A percentile compares a stretch with the other conserved stretches of the same genome.
Conservation (phyloP, 179 eudicot genomes). For the Actinidia polygama region DNA sequence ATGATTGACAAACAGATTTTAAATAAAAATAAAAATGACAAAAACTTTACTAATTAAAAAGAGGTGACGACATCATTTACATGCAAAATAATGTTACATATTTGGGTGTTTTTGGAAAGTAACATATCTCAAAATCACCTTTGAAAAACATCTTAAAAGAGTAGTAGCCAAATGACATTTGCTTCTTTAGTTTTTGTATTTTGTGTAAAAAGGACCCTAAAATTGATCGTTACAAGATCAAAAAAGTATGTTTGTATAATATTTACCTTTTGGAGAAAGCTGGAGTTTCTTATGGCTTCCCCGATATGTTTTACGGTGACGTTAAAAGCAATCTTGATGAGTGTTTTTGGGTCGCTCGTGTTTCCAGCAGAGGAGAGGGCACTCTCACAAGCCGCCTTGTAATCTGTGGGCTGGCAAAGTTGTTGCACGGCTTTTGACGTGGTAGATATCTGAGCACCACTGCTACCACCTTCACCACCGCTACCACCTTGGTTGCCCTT, state of each 20-base stretch:
- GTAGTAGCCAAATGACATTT: too few relatives aligned
- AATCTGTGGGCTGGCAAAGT: slow-evolving; percentile 39
- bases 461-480: slow-evolving; percentile 3
- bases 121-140: too few relatives aligned
- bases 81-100: too few relatives aligned
- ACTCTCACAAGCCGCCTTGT: slow-evolving; percentile 34
- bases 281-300: slow-evolving; percentile 33
- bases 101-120: too few relatives aligned
- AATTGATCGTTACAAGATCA: too few relatives aligned
- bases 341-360: slow-evolving; percentile 43
- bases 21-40: too few relatives aligned
- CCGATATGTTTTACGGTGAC: slow-evolving; percentile 26
- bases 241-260: not conserved
- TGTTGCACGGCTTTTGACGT: slow-evolving; percentile 26
- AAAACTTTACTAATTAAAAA: too few relatives aligned
- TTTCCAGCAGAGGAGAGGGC: slow-evolving; percentile 35
- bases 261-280: slow-evolving; percentile 24
- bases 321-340: slow-evolving; percentile 37
- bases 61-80: too few relatives aligned
- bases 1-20: too few relatives aligned
- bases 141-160: too few relatives aligned
- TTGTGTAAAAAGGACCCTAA: too few relatives aligned
- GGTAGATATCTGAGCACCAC: slow-evolving; percentile 6
- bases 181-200: too few relatives aligned
- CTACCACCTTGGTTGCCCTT: not conserved